These are phyloP conservation scores for Coleophoma eucalyptorum DNA, from an alignment of 2,329 filamentous ascomycete genomes.

Conservation along the genomic window DNA sequence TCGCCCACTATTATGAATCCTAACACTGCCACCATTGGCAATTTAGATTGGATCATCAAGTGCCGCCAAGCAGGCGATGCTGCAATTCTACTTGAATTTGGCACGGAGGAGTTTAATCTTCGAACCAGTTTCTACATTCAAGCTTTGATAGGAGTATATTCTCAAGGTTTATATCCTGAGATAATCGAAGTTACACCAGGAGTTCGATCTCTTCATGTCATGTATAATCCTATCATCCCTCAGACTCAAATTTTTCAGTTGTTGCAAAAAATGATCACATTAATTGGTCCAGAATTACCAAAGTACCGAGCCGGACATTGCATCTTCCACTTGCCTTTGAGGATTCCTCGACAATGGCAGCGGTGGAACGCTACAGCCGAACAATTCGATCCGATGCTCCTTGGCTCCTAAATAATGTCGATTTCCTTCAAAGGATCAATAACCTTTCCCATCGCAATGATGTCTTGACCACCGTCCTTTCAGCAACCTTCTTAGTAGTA, in stretches of 20 bases:
- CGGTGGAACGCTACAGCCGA: conserved; percentile 18
- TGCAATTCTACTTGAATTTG: conserved; percentile 31
- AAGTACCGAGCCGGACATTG: conserved; percentile 36
- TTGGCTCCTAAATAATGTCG: conserved; percentile 21
- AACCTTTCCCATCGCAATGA: conserved; percentile 38
- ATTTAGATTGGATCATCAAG: not conserved
- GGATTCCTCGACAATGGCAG: conserved; percentile 12
- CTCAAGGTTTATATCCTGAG: conserved; percentile 19
- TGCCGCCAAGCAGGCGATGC: conserved; percentile 30
- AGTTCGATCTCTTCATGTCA: conserved; percentile 30
- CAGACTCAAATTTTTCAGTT: conserved; percentile 13
- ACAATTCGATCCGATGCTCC: conserved; percentile 18
- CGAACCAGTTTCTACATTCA: conserved; percentile 29
- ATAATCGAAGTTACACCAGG: conserved; percentile 30
- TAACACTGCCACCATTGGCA: not conserved
- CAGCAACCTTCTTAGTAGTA: conserved; percentile 32
- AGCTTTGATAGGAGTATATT: conserved; percentile 11
- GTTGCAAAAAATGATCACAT: not conserved
- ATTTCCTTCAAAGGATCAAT: conserved; percentile 41
- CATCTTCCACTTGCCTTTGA: conserved; percentile 37
- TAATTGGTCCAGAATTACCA: conserved; percentile 19
- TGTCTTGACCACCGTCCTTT: conserved; percentile 30
- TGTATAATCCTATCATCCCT: conserved; percentile 17
- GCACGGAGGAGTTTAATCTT: conserved; percentile 25
- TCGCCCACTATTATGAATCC: not conserved